Evolutionary conservation across 352 stramenopile species (phyloP).

Genomic region (Pythium rhizo-oryzae): DNA sequence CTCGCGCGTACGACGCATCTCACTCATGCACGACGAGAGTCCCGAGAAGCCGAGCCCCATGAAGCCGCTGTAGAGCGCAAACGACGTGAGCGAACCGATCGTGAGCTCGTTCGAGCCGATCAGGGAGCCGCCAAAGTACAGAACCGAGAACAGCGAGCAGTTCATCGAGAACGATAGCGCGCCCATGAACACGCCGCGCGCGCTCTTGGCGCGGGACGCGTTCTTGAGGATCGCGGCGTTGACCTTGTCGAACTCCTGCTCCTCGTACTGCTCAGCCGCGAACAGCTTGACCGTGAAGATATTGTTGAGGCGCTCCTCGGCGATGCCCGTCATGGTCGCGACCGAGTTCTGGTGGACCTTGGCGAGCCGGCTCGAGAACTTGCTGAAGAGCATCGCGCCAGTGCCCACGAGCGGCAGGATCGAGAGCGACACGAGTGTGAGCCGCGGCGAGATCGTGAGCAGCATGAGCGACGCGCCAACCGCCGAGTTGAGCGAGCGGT

Average conservation of each 20-base stretch:
- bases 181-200: conserved; percentile 91
- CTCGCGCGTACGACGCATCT: conserved; percentile 76
- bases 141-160: conserved; percentile 88
- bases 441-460: conserved; percentile 86
- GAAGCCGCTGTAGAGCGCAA: conserved; percentile 91
- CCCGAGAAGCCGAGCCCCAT: conserved; percentile 90
- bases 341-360: conserved; percentile 83
- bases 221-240: conserved; percentile 73
- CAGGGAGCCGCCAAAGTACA: conserved; percentile 90
- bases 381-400: conserved; percentile 83
- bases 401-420: conserved; percentile 81
- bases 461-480: conserved; percentile 89
- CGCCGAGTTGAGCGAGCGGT: conserved; percentile 89
- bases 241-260: conserved; percentile 64
- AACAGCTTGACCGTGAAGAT: conserved; percentile 92
- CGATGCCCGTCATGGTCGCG: conserved; percentile 74
- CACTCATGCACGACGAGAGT: conserved; percentile 81
- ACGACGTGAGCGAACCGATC: conserved; percentile 90
- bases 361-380: conserved; percentile 76
- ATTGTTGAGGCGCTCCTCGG: conserved; percentile 88
- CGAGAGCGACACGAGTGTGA: conserved; percentile 87
- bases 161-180: conserved; percentile 88
- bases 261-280: conserved; percentile 74
- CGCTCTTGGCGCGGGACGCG: conserved; percentile 66
- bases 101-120: conserved; percentile 86